These are phyloP conservation scores for Taphrina deformans DNA, from an alignment of 1,139 yeast genomes.

Conservation along the genomic window DNA sequence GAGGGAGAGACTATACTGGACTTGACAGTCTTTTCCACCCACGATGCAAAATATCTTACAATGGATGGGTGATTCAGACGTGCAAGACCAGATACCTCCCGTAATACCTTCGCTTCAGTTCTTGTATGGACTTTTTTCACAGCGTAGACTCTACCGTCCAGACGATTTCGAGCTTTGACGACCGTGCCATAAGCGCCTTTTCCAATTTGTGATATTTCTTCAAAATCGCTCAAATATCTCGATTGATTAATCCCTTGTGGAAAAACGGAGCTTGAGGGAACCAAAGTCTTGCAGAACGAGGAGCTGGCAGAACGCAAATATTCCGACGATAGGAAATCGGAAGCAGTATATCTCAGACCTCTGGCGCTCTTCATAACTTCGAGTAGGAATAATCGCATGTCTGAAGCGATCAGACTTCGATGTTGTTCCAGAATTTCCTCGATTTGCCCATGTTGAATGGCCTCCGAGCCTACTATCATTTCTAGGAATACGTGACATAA, in stretches of 20 bases:
- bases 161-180: constrained; percentile 80
- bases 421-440: neutral
- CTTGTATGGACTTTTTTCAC: constrained; percentile 65
- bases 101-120: constrained; percentile 54
- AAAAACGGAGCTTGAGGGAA: neutral
- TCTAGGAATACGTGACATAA: constrained; percentile 77
- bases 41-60: constrained; percentile 92
- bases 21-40: constrained; percentile 75
- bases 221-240: constrained; percentile 79
- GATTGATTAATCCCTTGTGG: constrained; percentile 46
- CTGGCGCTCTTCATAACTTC: constrained; percentile 66
- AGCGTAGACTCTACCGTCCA: constrained; percentile 94
- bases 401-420: neutral
- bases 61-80: constrained; percentile 92
- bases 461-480: constrained; percentile 59
- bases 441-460: constrained; percentile 4
- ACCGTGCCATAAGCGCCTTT: constrained; percentile 98
- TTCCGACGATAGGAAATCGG: constrained; percentile 79
- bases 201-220: constrained; percentile 88
- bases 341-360: constrained; percentile 73
- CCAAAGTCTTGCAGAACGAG: neutral
- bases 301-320: constrained; percentile 56
- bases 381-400: constrained; percentile 61
- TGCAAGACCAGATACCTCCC: constrained; percentile 89
- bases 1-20: constrained; percentile 38